phyloP scores from a whole-genome alignment of 106 monocot genomes.

The Alisma plantagoaquatica region DNA sequence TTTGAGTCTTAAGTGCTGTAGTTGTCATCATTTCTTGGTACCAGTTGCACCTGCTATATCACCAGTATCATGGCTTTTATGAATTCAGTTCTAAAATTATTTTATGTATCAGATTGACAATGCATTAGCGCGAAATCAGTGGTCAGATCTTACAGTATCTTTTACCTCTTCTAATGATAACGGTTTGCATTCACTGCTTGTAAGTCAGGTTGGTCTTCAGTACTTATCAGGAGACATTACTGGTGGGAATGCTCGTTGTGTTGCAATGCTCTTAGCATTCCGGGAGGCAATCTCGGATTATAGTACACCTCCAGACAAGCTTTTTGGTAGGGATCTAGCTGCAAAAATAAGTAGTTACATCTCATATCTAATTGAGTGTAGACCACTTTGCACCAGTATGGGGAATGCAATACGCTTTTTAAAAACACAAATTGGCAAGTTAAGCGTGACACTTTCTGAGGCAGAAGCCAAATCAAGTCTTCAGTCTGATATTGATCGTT shows the following conservation, averaged over 20 bases:
- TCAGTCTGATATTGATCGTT: constrained; percentile 76
- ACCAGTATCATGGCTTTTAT: too few species aligned
- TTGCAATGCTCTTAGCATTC: constrained; percentile 94
- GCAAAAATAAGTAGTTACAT: constrained; percentile 81
- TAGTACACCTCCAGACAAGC: constrained; percentile 61
- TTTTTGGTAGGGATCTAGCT: constrained; percentile 62
- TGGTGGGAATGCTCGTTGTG: constrained; percentile 90
- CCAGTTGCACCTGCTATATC: too few species aligned
- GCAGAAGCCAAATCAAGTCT: constrained; percentile 68
- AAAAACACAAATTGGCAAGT: constrained; percentile 68
- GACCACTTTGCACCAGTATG: constrained; percentile 95
- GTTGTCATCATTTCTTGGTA: too few species aligned
- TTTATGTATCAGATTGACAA: too few species aligned
- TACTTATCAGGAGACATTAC: constrained; percentile 66
- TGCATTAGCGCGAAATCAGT: too few species aligned
- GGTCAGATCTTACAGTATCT: too few species aligned
- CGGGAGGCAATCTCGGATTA: constrained; percentile 73
- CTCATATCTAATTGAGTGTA: constrained; percentile 87
- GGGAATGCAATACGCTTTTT: constrained; percentile 95
- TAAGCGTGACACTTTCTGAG: constrained; percentile 56
- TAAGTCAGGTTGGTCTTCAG: constrained; percentile 94
- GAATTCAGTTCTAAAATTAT: too few species aligned
- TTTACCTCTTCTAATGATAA: too few species aligned
- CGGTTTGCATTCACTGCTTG: too few species aligned
- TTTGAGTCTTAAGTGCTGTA: too few species aligned